These are phyloP conservation scores for Sanghuangporus weigelae DNA, from an alignment of 1,284 basidiomycete species.

Conservation along the genomic window DNA sequence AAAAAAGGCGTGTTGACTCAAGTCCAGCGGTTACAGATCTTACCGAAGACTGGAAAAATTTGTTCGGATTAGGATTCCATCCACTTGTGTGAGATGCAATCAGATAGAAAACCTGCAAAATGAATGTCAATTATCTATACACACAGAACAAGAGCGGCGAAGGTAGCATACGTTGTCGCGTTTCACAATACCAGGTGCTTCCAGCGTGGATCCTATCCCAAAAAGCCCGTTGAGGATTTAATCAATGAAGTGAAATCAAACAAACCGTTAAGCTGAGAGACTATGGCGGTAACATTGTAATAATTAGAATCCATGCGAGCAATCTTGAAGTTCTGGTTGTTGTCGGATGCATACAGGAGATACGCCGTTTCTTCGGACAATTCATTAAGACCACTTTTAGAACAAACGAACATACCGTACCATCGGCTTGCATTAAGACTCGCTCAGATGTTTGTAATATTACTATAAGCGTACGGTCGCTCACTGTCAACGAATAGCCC, in stretches of 20 bases:
- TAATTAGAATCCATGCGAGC: slow-evolving; percentile 50
- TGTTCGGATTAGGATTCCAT: slow-evolving; percentile 61
- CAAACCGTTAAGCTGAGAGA: slow-evolving; percentile 42
- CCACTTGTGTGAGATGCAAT: slow-evolving; percentile 58
- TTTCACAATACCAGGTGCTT: slow-evolving; percentile 59
- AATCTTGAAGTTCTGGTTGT: slow-evolving; percentile 68
- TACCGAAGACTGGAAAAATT: slow-evolving; percentile 49
- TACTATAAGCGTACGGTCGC: slow-evolving; percentile 5
- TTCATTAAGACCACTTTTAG: neutral
- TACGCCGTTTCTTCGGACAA: slow-evolving; percentile 32
- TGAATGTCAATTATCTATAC: neutral
- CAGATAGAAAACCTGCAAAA: slow-evolving; percentile 45
- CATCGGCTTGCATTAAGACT: slow-evolving; percentile 17
- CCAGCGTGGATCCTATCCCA: slow-evolving; percentile 45
- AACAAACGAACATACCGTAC: neutral
- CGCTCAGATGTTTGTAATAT: slow-evolving; percentile 34
- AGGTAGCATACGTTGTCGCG: slow-evolving; percentile 40
- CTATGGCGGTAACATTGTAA: slow-evolving; percentile 48
- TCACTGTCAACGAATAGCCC: slow-evolving; percentile 54
- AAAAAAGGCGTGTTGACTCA: neutral
- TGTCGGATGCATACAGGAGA: slow-evolving; percentile 59
- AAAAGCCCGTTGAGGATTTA: neutral
- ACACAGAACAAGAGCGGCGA: neutral
- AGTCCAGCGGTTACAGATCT: slow-evolving; percentile 18
- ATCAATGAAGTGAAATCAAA: neutral